Evolutionary conservation across 139 green algal genomes (phyloP), one percentile per base, ranked within the genome.

Genomic region (Asterochloris erici): DNA sequence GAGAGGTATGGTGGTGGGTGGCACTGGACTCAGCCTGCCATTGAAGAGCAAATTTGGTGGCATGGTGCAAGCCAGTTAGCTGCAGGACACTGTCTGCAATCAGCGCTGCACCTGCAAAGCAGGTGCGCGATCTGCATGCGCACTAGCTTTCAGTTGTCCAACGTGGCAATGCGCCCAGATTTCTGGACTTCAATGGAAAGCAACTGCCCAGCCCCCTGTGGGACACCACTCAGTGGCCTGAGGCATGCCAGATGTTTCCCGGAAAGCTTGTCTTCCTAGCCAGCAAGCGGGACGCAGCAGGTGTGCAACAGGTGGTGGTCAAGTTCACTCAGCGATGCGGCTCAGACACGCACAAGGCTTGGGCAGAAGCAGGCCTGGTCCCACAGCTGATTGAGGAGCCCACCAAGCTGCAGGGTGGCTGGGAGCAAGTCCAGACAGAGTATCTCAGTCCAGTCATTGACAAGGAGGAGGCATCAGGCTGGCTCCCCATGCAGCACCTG

Each of bases 191-290:
- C 62, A 63, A 47, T 28, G 27, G 63, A 21, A 10, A 63, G 27
- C 73, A 78, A 26, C 73, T 78, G 16, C 73, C 73, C 11, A 28
- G 63, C 63, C 73, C 73, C 24, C 73, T 78, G 62, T 78, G 29
- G 73, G 73, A 78, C 73, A 38, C 73, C 28, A 28, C 63, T 19
- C 0, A 78, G 29, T 64, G 73, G 73, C 27, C 6, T 28, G 28
- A 78, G 0, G n/a, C 27, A 14, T 12, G 27, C 27, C 73, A 78
- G 29, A 10, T 78, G n/a, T 16, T 28, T 28, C 63, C 29, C 4
- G 16, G 14, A 0, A 47, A 64, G 29, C n/a, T 47, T 64, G 62
- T 64, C 62, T 64, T 64, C 63, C 29, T 28, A 28, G 73, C 26
- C 63, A 12, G 17, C 63, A 64, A 28, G 13, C 24, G 61, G n/a